These are phyloP conservation scores for Tolypocladium pustulatum DNA, from an alignment of 2,329 filamentous ascomycete species.

Conservation along the genomic window DNA sequence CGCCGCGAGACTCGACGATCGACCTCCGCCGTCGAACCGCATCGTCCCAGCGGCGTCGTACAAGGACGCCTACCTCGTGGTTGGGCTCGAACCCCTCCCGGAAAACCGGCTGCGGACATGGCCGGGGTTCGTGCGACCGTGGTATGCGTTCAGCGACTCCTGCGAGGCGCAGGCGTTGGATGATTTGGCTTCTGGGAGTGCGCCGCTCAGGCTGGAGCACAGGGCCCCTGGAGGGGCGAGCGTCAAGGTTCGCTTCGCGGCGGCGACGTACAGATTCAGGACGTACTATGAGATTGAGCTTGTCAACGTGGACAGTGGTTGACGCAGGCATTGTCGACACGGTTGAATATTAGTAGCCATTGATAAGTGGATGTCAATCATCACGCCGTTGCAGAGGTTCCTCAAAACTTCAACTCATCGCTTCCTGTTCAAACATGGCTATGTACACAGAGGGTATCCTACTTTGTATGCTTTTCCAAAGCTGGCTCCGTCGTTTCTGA, in stretches of 20 bases:
- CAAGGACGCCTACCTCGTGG: not conserved
- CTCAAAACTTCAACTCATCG: not conserved
- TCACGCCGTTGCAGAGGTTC: not conserved
- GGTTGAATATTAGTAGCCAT: no score
- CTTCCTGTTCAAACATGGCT: not conserved
- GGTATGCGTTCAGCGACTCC: not conserved
- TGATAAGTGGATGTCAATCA: not conserved
- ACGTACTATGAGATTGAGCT: constrained; percentile 2
- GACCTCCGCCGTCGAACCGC: not conserved
- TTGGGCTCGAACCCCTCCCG: not conserved
- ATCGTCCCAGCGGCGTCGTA: not conserved
- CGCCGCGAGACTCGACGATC: not conserved
- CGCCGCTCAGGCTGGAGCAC: not conserved
- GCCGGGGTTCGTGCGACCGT: not conserved
- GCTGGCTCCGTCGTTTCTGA: constrained; percentile 1
- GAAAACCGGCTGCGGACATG: not conserved
- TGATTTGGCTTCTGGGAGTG: not conserved
- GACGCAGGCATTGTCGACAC: not conserved
- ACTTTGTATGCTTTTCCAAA: not conserved
- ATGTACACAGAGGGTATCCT: not conserved
- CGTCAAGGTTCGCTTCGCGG: not conserved
- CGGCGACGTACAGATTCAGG: constrained; percentile 1
- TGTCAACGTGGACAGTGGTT: not conserved
- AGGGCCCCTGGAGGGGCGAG: not conserved
- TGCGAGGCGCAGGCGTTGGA: not conserved